Evolutionary conservation across 768 basidiomycete genomes (phyloP), one percentile per base, ranked within the genome.

Genomic region (Termitomyces sp.): DNA sequence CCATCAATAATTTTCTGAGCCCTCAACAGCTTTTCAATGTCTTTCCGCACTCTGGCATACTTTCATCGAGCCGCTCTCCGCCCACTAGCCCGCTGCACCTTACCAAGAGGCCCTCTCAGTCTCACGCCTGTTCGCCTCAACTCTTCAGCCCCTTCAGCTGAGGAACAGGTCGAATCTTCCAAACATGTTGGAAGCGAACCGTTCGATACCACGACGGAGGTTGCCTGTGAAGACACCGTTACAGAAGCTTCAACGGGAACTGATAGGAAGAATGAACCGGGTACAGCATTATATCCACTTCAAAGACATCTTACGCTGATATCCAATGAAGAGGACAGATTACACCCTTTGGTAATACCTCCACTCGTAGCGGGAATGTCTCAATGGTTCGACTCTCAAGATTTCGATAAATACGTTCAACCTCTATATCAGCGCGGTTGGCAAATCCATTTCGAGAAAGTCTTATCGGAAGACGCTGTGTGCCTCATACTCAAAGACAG

Each of bases 341-440:
- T 43, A 19, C 43, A n/a, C n/a, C 40, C 32, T 3, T 66, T 71
- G 11, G 51, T 74, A 28, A 7, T 28, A 28, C 28, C 28, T 21
- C 45, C 55, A 1, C 44, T 2, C 0, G 43, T 44, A 11, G 12
- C 10, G 10, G 19, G 51, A 38, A 15, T 15, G 14, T 12, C n/a
- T 10, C 0, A 5, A 3, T 71, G 73, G 58, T 63, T 79, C 52
- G 44, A 37, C 15, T 61, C 66, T 17, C 45, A 55, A 2, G 73
- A 77, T 14, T 55, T 74, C 12, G 62, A 67, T 24, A 51, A 54
- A 19, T 75, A 64, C 40, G 55, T 80, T 10, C 52, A 55, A 35
- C 77, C 78, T 2, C 66, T 81, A 8, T 66, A 63, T 38, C 46
- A 57, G 44, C 64, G 65, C 12, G 70, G 68, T 11, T 73, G 72